Base-by-base conservation (phyloP, 805 yeast genomes). In the Yamadazyma endophytica region DNA sequence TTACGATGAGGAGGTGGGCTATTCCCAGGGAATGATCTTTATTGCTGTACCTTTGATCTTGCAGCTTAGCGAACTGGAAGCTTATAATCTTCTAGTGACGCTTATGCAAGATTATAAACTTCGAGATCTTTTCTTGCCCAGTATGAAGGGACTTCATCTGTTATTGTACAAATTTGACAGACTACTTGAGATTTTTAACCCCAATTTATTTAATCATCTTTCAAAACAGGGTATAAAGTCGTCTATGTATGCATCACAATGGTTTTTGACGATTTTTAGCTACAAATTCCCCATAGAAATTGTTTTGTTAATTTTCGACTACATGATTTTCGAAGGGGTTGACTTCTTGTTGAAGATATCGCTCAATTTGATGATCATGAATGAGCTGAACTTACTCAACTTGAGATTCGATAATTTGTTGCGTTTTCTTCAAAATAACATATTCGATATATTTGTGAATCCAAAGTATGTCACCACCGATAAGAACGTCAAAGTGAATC, bases 1-100 rank as follows among this genome's bases (percentile, higher is more conserved):
- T 28, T 82, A 75, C 53, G 97, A 92, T 54, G 78, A 83, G 1
- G 97, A 89, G 31, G 96, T 92, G 30, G 98, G 98, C 0, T 92
- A 92, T 50, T 92, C 97, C 2, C 98, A 92, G 58, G 97, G 98
- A 6, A 88, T 92, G 96, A 95, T 95, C 1, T 92, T 92, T 50
- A 76, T 92, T 26, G 75, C 85, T 0, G 87, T 87, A 5, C 97
- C 98, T 2, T 58, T 92, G 28, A 63, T 88, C 26, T 68, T 89
- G 64, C 85, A 85, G 45, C 74, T 87, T 79, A 70, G 64, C 22
- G 96, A 89, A 43, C 69, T 81, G 27, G 97, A 90, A 53, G 79
- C 95, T 4, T 90, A 90, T 58, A 78, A 92, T 37, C 55, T 89
- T 45, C 64, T 90, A 26, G 85, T 81, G 11, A 78, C 77, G 28